Conservation (phyloP, 768 basidiomycete species). For the Cystobasidium onofrii region DNA sequence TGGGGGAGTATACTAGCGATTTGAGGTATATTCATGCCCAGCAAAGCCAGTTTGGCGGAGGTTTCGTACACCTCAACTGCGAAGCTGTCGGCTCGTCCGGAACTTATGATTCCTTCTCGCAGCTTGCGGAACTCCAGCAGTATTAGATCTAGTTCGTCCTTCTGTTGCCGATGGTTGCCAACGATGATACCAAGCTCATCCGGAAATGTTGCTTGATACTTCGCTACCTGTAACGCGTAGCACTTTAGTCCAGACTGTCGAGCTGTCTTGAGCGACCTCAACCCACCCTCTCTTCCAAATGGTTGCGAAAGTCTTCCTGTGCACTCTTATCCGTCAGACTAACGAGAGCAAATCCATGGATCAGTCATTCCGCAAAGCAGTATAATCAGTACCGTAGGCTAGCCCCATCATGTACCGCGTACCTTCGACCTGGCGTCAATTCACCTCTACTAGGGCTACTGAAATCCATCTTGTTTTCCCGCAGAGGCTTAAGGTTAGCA, state of each 20-base stretch:
- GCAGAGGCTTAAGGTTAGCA: constrained; percentile 17
- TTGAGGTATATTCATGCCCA: constrained; percentile 20
- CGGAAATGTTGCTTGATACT: constrained; percentile 9
- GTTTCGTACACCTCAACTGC: constrained; percentile 34
- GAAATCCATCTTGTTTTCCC: constrained; percentile 17
- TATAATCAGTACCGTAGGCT: neutral
- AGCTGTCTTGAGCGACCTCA: neutral
- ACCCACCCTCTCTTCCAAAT: constrained; percentile 8
- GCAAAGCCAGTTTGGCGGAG: constrained; percentile 24
- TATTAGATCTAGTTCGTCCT: constrained; percentile 14
- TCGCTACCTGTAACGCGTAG: neutral
- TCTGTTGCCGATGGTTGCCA: neutral
- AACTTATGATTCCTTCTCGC: constrained; percentile 29
- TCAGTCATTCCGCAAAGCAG: neutral
- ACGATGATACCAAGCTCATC: constrained; percentile 26
- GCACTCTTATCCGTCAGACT: constrained; percentile 17
- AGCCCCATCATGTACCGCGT: neutral
- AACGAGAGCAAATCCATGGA: neutral
- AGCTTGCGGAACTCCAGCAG: constrained; percentile 29
- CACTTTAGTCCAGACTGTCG: neutral
- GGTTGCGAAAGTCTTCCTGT: constrained; percentile 4
- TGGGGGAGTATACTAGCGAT: constrained; percentile 27
- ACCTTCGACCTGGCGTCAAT: constrained; percentile 15
- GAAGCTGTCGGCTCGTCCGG: constrained; percentile 23
- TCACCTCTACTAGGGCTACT: constrained; percentile 30